Percentiles rank a stretch among this genome's conserved stretches.
Evolutionary conservation across 2,329 filamentous ascomycete species (phyloP).

Genomic region (Aspergillus sojae): DNA sequence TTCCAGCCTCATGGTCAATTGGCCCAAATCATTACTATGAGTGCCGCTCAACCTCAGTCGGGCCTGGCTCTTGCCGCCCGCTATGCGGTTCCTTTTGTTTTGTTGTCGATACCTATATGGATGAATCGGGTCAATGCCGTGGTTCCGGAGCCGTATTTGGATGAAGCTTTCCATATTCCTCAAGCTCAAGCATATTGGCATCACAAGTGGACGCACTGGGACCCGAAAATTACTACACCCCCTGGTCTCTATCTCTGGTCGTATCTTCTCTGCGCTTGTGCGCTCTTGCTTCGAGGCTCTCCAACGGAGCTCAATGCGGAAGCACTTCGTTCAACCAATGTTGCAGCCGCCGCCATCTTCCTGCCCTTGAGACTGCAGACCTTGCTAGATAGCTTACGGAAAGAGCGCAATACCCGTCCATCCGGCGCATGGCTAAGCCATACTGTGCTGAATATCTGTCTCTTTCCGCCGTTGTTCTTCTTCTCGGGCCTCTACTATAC

Average conservation of each 20-base stretch:
- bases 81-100: constrained; percentile 38
- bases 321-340: constrained; percentile 43
- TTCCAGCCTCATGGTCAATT: constrained; percentile 4
- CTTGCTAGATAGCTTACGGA: constrained; percentile 52
- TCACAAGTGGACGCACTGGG: constrained; percentile 76
- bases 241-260: constrained; percentile 71
- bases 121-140: constrained; percentile 47
- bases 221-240: constrained; percentile 96
- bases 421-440: constrained; percentile 39
- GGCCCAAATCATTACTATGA: constrained; percentile 29
- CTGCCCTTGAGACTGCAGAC: constrained; percentile 57
- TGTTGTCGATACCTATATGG: constrained; percentile 44
- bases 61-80: constrained; percentile 38
- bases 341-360: constrained; percentile 36
- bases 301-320: constrained; percentile 37
- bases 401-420: constrained; percentile 31
- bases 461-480: constrained; percentile 93
- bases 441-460: constrained; percentile 71
- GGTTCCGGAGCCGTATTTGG: constrained; percentile 62
- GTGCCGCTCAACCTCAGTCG: constrained; percentile 31
- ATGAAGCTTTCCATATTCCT: constrained; percentile 68
- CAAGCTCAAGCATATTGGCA: constrained; percentile 87
- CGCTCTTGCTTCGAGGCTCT: constrained; percentile 27
- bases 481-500: constrained; percentile 96
- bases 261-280: constrained; percentile 48